Evolutionary conservation across 1,284 basidiomycete genomes (phyloP).

Genomic region (Rhodotorula sp.): DNA sequence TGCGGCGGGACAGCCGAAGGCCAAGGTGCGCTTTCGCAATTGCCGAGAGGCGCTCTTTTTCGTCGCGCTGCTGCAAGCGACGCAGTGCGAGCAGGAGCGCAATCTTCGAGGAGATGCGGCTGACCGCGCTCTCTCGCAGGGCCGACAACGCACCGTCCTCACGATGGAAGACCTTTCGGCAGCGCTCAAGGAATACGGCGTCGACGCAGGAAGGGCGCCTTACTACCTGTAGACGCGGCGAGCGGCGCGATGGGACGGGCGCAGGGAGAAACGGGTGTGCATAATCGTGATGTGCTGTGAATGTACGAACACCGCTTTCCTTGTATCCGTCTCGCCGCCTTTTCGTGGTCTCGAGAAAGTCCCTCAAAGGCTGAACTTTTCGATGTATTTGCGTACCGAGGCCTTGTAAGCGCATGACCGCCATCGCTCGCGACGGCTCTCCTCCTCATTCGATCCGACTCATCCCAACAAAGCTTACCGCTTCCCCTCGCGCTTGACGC

Average conservation of each 20-base stretch:
- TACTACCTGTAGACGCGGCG: conserved; percentile 32
- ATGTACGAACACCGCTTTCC: too few relatives aligned
- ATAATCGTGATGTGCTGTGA: too few relatives aligned
- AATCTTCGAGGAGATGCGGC: background rate
- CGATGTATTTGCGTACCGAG: too few relatives aligned
- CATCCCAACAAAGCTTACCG: background rate
- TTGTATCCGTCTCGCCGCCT: too few relatives aligned
- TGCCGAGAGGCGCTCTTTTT: too few relatives aligned
- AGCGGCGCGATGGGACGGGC: background rate
- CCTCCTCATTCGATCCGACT: background rate
- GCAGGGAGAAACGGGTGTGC: too few relatives aligned
- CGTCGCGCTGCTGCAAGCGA: too few relatives aligned
- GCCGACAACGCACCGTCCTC: conserved; percentile 69
- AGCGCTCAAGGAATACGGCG: conserved; percentile 91
- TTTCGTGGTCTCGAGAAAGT: too few relatives aligned
- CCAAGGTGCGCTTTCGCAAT: conserved; percentile 19
- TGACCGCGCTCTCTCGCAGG: conserved; percentile 12
- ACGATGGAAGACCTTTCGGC: conserved; percentile 96
- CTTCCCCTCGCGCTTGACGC: conserved; percentile 6
- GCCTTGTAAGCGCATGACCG: too few relatives aligned
- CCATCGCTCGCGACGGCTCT: background rate
- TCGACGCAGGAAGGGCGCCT: conserved; percentile 65
- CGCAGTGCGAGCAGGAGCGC: too few relatives aligned
- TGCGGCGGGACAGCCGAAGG: conserved; percentile 3
- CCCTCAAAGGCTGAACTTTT: too few relatives aligned